Evolutionary conservation across 768 basidiomycete species (phyloP).

Genomic region (Amanita rimosa): DNA sequence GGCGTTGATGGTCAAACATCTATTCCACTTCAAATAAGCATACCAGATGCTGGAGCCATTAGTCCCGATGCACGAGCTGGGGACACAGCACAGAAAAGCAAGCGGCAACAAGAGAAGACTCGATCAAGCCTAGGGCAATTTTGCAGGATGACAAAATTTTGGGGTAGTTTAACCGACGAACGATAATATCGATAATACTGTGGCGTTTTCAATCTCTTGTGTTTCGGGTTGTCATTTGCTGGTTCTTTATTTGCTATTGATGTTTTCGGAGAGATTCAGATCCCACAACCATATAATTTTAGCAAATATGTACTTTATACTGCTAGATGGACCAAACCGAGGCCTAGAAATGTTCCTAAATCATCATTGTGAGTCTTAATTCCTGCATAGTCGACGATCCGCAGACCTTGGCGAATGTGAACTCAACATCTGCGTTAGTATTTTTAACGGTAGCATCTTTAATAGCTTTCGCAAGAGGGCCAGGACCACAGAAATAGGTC

Average conservation of each 20-base stretch:
- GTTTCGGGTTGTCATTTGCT: neutral
- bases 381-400: neutral
- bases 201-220: neutral
- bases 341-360: slow-evolving; percentile 50
- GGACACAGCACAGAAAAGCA: slow-evolving; percentile 44
- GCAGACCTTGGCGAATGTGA: slow-evolving; percentile 73
- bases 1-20: slow-evolving; percentile 74
- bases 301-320: neutral
- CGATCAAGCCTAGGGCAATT: slow-evolving; percentile 32
- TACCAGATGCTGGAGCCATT: neutral
- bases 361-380: neutral
- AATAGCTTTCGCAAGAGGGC: slow-evolving; percentile 62
- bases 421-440: slow-evolving; percentile 46
- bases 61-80: neutral
- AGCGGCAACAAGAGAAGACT: slow-evolving; percentile 52
- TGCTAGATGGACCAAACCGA: slow-evolving; percentile 9
- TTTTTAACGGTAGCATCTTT: slow-evolving; percentile 56
- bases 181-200: slow-evolving; percentile 14
- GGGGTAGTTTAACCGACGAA: slow-evolving; percentile 32
- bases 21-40: slow-evolving; percentile 32
- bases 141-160: slow-evolving; percentile 26
- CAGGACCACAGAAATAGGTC: slow-evolving; percentile 89
- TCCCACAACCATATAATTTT: neutral
- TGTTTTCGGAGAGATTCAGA: too few species aligned
- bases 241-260: too few species aligned